Base-by-base conservation (phyloP, 228 moss, liverwort and hornwort genomes). In the Sphagnum fallax region DNA sequence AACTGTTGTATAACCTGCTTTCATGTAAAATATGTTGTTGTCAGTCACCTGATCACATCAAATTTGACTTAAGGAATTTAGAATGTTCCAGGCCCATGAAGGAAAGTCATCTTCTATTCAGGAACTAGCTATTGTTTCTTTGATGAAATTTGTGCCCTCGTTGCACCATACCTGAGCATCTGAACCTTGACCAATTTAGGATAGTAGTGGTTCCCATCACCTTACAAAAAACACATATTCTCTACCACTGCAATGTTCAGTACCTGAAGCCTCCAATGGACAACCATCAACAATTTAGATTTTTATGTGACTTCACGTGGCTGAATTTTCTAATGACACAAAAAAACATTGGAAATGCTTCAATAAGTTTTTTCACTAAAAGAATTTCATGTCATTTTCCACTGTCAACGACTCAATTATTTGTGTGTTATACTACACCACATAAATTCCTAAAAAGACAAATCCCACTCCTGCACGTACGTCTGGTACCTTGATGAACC, bases 191-290 rank as follows among this genome's bases (percentile, higher is more conserved):
- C 94, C 94, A 65, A 92, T 32, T 32, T 94, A n/a, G 94, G 92
- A 61, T 90, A 92, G 69, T 94, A 91, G 59, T 94, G 91, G 72
- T 98, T 98, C 59, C 89, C 92, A 72, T 98, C 98, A 66, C 83
- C 98, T 78, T 98, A 94, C 78, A 98, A 98, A 75, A 87, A 98
- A 76, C 98, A 98, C 98, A 98, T 98, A 67, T 98, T 98, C 73
- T 98, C 98, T 64, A 98, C 98, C 11, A 98, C 94, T 12, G 98
- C 98, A 74, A 98, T 71, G 70, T 94, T 18, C 94, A 92, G 49
- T 93, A 93, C 92, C 92, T 79, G 61, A 66, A 52, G 32, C 32
- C 32, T 32, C 32, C 32, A 32, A 32, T 32, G 32, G 12, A 55
- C 8, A 55, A 55, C 8, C 55, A 55, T 4, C 55, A 55, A 32